Evolutionary conservation across 352 stramenopile species (phyloP).

Genomic region (Saprolegnia parasitica): DNA sequence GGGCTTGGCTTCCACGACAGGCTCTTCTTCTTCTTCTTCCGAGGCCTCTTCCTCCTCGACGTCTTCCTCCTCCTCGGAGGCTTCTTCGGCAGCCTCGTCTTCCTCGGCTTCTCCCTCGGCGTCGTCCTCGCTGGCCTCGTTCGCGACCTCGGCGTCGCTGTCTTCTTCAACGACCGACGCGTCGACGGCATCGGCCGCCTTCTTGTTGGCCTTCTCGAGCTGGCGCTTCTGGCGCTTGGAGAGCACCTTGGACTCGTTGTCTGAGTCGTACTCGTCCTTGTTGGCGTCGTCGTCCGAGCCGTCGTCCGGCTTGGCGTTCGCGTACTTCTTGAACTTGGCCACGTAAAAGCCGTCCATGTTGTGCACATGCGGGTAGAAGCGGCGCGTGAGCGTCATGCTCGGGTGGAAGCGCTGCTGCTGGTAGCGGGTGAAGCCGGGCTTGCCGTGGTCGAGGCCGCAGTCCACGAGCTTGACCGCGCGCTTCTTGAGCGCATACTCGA

Average conservation of each 20-base stretch:
- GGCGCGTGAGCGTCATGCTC: slow-evolving; percentile 89
- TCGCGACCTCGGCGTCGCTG: slow-evolving; percentile 32
- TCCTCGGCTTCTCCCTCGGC: slow-evolving; percentile 33
- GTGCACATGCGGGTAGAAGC: slow-evolving; percentile 99
- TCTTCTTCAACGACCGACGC: slow-evolving; percentile 51
- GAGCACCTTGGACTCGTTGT: slow-evolving; percentile 45
- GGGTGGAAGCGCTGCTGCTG: slow-evolving; percentile 98
- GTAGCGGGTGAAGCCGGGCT: slow-evolving; percentile 89
- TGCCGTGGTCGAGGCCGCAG: slow-evolving; percentile 96
- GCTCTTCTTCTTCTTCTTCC: slow-evolving; percentile 16
- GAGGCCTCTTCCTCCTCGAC: slow-evolving; percentile 27
- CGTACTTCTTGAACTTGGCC: slow-evolving; percentile 99
- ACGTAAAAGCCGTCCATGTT: slow-evolving; percentile 99
- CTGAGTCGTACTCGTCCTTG: slow-evolving; percentile 48
- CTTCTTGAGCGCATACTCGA: slow-evolving; percentile 98
- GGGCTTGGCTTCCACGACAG: background rate
- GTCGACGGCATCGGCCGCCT: slow-evolving; percentile 67
- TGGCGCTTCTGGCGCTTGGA: slow-evolving; percentile 84
- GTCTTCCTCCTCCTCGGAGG: slow-evolving; percentile 45
- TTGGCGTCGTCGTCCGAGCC: slow-evolving; percentile 54
- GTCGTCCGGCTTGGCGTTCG: slow-evolving; percentile 81
- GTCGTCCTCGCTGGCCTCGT: slow-evolving; percentile 17
- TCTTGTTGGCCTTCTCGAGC: slow-evolving; percentile 62
- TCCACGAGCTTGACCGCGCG: slow-evolving; percentile 98
- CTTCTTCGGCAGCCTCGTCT: slow-evolving; percentile 43